Percentiles rank a stretch among this genome's conserved stretches.
phyloP scores from a whole-genome alignment of 2,329 filamentous ascomycete species.

The Fusarium falciforme region DNA sequence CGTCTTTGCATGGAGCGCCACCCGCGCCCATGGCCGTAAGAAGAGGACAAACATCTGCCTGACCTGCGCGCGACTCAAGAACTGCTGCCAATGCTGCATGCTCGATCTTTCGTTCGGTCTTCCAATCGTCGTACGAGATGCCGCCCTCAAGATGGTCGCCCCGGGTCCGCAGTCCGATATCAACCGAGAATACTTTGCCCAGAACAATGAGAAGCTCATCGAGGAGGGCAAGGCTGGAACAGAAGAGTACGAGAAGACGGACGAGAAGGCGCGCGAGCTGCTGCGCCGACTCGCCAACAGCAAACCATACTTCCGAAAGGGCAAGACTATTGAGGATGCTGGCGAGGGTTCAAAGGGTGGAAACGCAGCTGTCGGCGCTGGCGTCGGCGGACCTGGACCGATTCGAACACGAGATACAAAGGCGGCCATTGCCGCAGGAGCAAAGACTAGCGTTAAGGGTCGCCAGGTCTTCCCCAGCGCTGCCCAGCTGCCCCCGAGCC shows the following conservation, averaged over 20 bases:
- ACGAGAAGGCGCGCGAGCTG: slow-evolving; percentile 94
- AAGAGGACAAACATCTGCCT: slow-evolving; percentile 96
- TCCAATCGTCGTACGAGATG: slow-evolving; percentile 94
- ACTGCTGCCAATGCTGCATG: slow-evolving; percentile 99
- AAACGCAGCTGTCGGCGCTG: slow-evolving; percentile 64
- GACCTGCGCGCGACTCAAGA: slow-evolving; percentile 96
- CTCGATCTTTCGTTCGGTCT: slow-evolving; percentile 95
- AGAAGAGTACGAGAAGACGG: slow-evolving; percentile 95
- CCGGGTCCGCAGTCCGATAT: slow-evolving; percentile 92
- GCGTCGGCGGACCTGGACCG: slow-evolving; percentile 75
- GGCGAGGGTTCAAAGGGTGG: slow-evolving; percentile 54
- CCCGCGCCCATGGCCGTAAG: slow-evolving; percentile 86
- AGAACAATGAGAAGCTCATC: slow-evolving; percentile 95
- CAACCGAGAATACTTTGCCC: slow-evolving; percentile 97
- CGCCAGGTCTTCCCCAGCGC: slow-evolving; percentile 74
- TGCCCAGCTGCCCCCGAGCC: slow-evolving; percentile 80
- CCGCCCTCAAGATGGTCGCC: slow-evolving; percentile 96
- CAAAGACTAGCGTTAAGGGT: slow-evolving; percentile 57
- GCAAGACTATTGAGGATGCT: slow-evolving; percentile 74
- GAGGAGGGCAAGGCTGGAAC: slow-evolving; percentile 88
- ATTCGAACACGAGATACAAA: slow-evolving; percentile 79
- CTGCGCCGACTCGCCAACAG: slow-evolving; percentile 86
- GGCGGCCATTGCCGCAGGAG: slow-evolving; percentile 63
- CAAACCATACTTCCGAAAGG: slow-evolving; percentile 95
- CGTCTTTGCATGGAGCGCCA: slow-evolving; percentile 93